Evolutionary conservation across 768 basidiomycete species (phyloP).

Genomic region (Cystobasidium onofrii): DNA sequence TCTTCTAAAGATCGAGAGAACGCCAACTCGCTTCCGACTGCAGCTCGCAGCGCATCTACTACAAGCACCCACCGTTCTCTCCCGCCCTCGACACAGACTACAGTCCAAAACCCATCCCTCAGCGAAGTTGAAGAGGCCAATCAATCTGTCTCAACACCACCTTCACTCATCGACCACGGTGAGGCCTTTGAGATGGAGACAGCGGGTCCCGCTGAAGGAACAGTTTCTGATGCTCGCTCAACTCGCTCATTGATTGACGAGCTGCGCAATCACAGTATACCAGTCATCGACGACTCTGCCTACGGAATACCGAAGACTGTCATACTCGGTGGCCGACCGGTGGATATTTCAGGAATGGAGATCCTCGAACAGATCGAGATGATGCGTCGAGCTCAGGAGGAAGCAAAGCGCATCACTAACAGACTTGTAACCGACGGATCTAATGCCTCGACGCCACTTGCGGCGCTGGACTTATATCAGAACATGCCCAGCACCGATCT

Average conservation of each 20-base stretch:
- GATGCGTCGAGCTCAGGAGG: background rate
- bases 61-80: background rate
- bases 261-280: background rate
- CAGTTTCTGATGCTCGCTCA: background rate
- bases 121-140: background rate
- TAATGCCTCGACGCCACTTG: background rate
- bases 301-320: conserved; percentile 17
- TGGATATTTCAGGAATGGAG: conserved; percentile 19
- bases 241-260: background rate
- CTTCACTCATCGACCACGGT: background rate
- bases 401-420: background rate
- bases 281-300: background rate
- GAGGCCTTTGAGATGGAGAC: background rate
- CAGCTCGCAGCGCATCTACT: background rate
- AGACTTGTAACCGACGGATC: background rate
- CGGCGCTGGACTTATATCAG: background rate
- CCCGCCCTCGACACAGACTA: background rate
- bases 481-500: conserved; percentile 14
- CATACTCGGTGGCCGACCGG: background rate
- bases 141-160: background rate
- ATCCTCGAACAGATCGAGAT: conserved; percentile 26
- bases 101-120: background rate
- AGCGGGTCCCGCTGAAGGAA: background rate
- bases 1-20: background rate
- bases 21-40: background rate